Base-by-base conservation (phyloP, 2,329 filamentous ascomycete species). In the Trichoderma guizhouense region DNA sequence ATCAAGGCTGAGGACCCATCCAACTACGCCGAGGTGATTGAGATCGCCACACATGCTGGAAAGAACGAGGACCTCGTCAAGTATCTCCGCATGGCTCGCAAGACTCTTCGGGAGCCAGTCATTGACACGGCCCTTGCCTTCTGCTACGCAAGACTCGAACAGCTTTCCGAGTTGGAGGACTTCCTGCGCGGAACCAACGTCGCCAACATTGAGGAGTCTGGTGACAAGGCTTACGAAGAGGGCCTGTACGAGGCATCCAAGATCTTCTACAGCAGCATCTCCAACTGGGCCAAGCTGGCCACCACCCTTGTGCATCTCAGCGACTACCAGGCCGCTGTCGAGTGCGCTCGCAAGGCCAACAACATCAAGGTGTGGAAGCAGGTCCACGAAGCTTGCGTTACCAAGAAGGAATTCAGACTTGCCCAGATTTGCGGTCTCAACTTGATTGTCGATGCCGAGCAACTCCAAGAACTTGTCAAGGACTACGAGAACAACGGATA, bases 361-460 rank as follows among this genome's bases (percentile, higher is more conserved):
- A 98, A 94, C 83, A 95, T 98, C 83, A 98, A 97, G 86, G 96
- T 99, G 67, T 99, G 96, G 96, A 97, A 96, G 84, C 93, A 99
- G 83, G 96, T 99, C 76, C 97, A 98, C 84, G 92, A 94, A 79
- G 96, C 95, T 26, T 99, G 96, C 80, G 93, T 99, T 75, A 90
- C 89, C 74, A 99, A 98, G 90, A 98, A 97, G 86, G 96, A 99
- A 81, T 99, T 99, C 90, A 93, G 95, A 74, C 92, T 99, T 73
- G 96, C 97, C 30, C 96, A 98, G 84, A 99, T 99, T 78, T 99
- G 96, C 79, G 97, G 97, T 87, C 90, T 99, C 73, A 98, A 99
- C 85, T 87, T 99, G 73, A 98, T 99, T 78, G 92, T 99, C 28
- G 95, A 99, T 82, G 96, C 97, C 30, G 96, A 99, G 82, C 96